Conservation (phyloP, 306 rosid species). For the Vigna reflexopilosa region DNA sequence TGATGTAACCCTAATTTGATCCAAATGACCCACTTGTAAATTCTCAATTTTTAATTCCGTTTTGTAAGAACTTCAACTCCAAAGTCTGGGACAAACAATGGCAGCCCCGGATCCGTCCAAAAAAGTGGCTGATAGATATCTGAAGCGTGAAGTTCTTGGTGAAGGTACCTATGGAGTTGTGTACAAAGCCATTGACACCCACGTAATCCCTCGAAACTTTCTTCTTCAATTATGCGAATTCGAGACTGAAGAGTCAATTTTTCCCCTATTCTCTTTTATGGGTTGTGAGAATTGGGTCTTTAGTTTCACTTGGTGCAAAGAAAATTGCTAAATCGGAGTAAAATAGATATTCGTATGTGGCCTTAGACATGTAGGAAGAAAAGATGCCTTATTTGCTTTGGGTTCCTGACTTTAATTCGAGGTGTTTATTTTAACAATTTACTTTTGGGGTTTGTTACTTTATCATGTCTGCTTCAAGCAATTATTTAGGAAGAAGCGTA, state of each 20-base stretch:
- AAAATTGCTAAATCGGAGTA: conserved; percentile 5
- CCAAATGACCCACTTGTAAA: conserved; percentile 9
- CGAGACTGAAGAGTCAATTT: neutral
- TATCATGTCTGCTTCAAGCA: neutral
- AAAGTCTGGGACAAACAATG: conserved; percentile 44
- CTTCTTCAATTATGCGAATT: neutral
- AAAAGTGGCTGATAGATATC: conserved; percentile 89
- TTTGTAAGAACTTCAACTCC: neutral
- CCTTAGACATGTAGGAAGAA: conserved; percentile 15
- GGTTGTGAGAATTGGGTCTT: conserved; percentile 22
- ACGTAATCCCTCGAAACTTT: conserved; percentile 48
- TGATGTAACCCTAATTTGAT: conserved; percentile 21
- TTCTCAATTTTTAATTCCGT: neutral
- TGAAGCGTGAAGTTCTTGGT: conserved; percentile 88
- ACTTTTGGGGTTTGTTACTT: conserved; percentile 11
- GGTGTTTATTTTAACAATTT: conserved; percentile 30
- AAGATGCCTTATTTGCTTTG: neutral
- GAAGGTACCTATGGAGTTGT: conserved; percentile 97
- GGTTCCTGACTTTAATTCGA: neutral
- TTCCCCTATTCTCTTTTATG: neutral
- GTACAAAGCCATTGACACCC: conserved; percentile 86
- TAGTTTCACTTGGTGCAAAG: conserved; percentile 1
- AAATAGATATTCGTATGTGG: neutral
- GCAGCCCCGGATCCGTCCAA: conserved; percentile 62
- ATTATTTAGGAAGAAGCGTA: conserved; percentile 7